Evolutionary conservation across 352 stramenopile species (phyloP).

Genomic region (Phytophthora hybrid): DNA sequence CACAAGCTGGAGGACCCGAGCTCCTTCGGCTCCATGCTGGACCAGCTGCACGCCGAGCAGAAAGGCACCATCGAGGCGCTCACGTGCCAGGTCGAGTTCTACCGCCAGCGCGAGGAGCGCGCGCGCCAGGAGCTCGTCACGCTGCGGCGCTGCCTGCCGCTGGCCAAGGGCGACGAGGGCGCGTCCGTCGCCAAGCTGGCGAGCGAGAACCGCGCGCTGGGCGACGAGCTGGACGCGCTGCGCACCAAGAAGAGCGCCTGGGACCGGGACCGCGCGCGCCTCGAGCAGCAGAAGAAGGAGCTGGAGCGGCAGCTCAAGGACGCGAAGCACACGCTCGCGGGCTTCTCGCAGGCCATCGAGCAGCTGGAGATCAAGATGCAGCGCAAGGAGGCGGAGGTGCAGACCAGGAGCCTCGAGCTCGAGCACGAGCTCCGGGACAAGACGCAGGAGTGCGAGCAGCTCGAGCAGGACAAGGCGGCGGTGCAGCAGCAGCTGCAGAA

Average conservation of each 20-base stretch:
- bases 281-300: slow-evolving; percentile 58
- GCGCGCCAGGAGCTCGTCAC: slow-evolving; percentile 71
- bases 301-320: slow-evolving; percentile 70
- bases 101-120: slow-evolving; percentile 76
- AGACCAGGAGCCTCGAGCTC: slow-evolving; percentile 59
- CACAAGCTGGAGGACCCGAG: slow-evolving; percentile 50
- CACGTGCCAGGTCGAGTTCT: slow-evolving; percentile 81
- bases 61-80: slow-evolving; percentile 86
- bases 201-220: slow-evolving; percentile 63
- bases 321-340: slow-evolving; percentile 57
- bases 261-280: slow-evolving; percentile 50
- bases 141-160: slow-evolving; percentile 50
- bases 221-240: slow-evolving; percentile 67
- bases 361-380: slow-evolving; percentile 85
- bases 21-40: slow-evolving; percentile 66
- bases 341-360: slow-evolving; percentile 76
- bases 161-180: slow-evolving; percentile 34
- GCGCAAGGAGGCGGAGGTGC: slow-evolving; percentile 69
- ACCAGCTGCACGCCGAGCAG: slow-evolving; percentile 83
- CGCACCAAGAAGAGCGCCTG: slow-evolving; percentile 49
- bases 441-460: slow-evolving; percentile 49
- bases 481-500: slow-evolving; percentile 43
- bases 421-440: slow-evolving; percentile 62
- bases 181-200: slow-evolving; percentile 53
- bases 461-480: slow-evolving; percentile 36